Evolutionary conservation across 805 yeast genomes (phyloP).

Genomic region (Candida suzukii): DNA sequence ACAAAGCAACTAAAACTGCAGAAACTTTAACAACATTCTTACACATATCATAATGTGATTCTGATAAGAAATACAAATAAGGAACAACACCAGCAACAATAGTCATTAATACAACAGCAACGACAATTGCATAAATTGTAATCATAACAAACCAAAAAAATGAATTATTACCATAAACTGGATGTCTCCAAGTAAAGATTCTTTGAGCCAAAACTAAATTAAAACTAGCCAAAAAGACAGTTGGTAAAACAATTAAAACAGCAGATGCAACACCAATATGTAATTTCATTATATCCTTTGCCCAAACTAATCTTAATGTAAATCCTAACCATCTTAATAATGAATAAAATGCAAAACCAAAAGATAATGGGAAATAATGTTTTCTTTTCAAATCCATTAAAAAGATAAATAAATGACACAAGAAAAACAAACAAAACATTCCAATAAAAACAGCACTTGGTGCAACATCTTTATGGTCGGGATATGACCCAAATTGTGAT

Average conservation of each 20-base stretch:
- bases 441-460: conserved; percentile 55
- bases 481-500: conserved; percentile 60
- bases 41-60: conserved; percentile 39
- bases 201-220: conserved; percentile 66
- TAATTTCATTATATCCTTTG: conserved; percentile 37
- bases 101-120: conserved; percentile 59
- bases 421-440: conserved; percentile 39
- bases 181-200: conserved; percentile 72
- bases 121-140: conserved; percentile 43
- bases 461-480: conserved; percentile 43
- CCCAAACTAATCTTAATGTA: conserved; percentile 53
- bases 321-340: conserved; percentile 51
- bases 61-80: conserved; percentile 45
- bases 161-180: conserved; percentile 52
- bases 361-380: conserved; percentile 51
- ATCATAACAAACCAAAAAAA: conserved; percentile 46
- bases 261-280: conserved; percentile 48
- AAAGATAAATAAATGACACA: conserved; percentile 43
- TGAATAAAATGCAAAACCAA: conserved; percentile 49
- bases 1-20: conserved; percentile 37
- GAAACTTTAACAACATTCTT: conserved; percentile 48
- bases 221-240: conserved; percentile 50
- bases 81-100: conserved; percentile 58
- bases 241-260: conserved; percentile 50
- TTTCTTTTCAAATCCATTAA: conserved; percentile 42